A percentile compares a stretch with the other conserved stretches of the same genome.
Conservation (phyloP, 2,329 filamentous ascomycete genomes). For the Balansia obtecta region DNA sequence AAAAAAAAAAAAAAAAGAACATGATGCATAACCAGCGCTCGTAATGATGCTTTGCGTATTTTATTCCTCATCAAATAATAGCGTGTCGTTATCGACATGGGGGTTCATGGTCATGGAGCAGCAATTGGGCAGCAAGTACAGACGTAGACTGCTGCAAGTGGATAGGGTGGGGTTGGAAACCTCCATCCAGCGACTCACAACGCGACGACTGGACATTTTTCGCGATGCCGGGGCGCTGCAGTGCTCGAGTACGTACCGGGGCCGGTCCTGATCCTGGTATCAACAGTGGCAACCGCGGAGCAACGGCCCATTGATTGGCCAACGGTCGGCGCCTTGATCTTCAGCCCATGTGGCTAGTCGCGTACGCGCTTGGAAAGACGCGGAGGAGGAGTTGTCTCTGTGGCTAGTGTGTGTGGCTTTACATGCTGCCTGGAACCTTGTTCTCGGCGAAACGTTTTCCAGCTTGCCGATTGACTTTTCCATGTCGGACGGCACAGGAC, state of each 20-base stretch:
- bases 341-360: conserved; percentile 18
- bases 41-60: too few relatives aligned
- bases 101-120: neutral
- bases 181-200: conserved; percentile 10
- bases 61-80: neutral
- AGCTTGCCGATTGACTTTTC: conserved; percentile 15
- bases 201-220: conserved; percentile 10
- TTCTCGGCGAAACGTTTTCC: conserved; percentile 16
- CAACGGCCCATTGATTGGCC: conserved; percentile 40
- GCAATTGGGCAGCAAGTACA: neutral
- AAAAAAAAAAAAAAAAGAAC: neutral
- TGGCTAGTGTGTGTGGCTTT: conserved; percentile 4
- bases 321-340: conserved; percentile 8
- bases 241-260: conserved; percentile 10
- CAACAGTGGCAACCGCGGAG: conserved; percentile 44
- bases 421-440: neutral
- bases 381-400: conserved; percentile 6
- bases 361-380: conserved; percentile 7
- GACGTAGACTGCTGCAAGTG: too few relatives aligned
- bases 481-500: neutral
- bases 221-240: conserved; percentile 3
- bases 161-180: conserved; percentile 2
- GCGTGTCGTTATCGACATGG: conserved; percentile 4
- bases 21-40: too few relatives aligned
- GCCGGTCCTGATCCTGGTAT: conserved; percentile 15